These are phyloP conservation scores for Coniochaeta pulveracea DNA, from an alignment of 2,329 filamentous ascomycete genomes.

Conservation along the genomic window DNA sequence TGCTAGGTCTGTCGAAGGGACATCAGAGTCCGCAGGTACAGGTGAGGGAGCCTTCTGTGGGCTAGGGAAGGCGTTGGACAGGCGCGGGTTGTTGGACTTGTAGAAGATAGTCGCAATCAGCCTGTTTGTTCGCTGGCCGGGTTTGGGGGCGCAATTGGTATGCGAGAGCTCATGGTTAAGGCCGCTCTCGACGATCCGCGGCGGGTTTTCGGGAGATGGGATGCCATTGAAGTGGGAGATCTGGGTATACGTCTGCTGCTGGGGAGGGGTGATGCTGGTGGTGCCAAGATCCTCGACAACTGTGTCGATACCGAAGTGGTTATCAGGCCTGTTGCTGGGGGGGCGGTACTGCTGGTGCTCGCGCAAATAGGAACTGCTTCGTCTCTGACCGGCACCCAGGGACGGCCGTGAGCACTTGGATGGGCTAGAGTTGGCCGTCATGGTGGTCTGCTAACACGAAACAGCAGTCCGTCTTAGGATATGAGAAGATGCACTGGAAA, in stretches of 20 bases:
- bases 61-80: conserved; percentile 22
- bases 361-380: conserved; percentile 50
- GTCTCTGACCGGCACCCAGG: conserved; percentile 33
- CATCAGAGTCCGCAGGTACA: conserved; percentile 19
- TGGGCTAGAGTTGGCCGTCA: too few species aligned
- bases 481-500: too few species aligned
- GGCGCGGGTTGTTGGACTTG: conserved; percentile 27
- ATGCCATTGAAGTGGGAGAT: conserved; percentile 46
- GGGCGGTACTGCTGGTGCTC: conserved; percentile 55
- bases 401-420: conserved; percentile 38
- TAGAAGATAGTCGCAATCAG: conserved; percentile 56
- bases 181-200: conserved; percentile 50
- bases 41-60: conserved; percentile 22
- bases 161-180: conserved; percentile 52
- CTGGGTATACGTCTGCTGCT: conserved; percentile 20
- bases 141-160: conserved; percentile 45
- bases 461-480: too few species aligned
- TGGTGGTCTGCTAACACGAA: too few species aligned
- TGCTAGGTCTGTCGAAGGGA: conserved; percentile 26
- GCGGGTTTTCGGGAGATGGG: conserved; percentile 46
- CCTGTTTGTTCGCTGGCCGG: conserved; percentile 34
- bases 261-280: conserved; percentile 23
- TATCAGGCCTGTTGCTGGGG: conserved; percentile 39
- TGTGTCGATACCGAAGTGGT: conserved; percentile 51
- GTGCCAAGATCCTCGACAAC: conserved; percentile 45